These are phyloP conservation scores for Aspergillus sparsus DNA, from an alignment of 495 filamentous ascomycete genomes.

Conservation along the genomic window DNA sequence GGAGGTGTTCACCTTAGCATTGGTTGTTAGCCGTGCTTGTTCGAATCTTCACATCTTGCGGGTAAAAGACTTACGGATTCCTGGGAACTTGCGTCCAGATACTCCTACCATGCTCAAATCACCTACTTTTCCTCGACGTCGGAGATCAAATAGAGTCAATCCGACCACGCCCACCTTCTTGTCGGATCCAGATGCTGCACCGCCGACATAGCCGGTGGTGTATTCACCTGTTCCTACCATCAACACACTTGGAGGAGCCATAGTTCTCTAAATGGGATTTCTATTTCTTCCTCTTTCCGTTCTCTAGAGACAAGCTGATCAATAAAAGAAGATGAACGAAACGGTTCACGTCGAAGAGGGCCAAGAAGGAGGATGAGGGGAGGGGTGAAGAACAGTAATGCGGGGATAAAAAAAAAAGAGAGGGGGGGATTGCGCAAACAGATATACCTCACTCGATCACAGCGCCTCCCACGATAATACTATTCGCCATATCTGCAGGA, in stretches of 20 bases:
- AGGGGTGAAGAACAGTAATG: neutral
- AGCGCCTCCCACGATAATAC: neutral
- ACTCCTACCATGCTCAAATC: constrained; percentile 87
- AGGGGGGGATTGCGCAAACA: neutral
- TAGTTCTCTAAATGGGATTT: neutral
- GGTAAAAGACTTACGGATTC: constrained; percentile 65
- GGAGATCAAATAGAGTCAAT: constrained; percentile 84
- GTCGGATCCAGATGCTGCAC: constrained; percentile 75
- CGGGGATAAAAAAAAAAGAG: neutral
- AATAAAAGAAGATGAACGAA: neutral
- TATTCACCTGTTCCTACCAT: constrained; percentile 89
- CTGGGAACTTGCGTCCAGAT: constrained; percentile 84
- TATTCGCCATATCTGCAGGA: neutral
- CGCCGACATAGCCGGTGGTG: constrained; percentile 87
- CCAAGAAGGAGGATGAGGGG: neutral
- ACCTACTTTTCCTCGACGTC: constrained; percentile 83
- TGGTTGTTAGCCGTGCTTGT: neutral
- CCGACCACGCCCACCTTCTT: constrained; percentile 95
- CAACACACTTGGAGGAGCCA: constrained; percentile 18
- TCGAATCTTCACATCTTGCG: neutral
- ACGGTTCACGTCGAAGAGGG: neutral
- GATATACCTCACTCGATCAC: neutral
- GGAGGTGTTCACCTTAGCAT: constrained; percentile 72
- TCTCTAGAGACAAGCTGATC: neutral
- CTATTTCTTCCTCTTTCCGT: neutral